phyloP scores from a whole-genome alignment of 805 yeast species.

The Lachancea kluyveri region DNA sequence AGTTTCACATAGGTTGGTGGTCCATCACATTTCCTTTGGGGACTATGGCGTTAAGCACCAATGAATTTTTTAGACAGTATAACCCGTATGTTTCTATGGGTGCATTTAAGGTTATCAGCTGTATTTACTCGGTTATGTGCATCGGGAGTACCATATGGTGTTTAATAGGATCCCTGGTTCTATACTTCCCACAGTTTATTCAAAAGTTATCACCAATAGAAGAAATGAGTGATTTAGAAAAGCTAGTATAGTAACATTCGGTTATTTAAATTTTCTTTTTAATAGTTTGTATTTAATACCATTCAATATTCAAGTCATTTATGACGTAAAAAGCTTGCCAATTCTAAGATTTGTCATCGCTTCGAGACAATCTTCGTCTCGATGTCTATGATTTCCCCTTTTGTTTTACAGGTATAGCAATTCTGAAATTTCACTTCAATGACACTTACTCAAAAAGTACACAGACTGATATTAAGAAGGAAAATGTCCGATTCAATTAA shows the following conservation, averaged over 20 bases:
- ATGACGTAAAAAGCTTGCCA: too few relatives aligned
- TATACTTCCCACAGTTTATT: neutral
- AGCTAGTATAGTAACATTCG: too few relatives aligned
- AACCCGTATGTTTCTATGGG: slow-evolving; percentile 33
- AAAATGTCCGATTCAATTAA: slow-evolving; percentile 51
- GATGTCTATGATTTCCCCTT: too few relatives aligned
- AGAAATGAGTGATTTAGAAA: too few relatives aligned
- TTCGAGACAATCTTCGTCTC: too few relatives aligned
- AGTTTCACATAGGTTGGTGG: slow-evolving; percentile 61
- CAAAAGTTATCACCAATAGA: too few relatives aligned
- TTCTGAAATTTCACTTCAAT: too few relatives aligned
- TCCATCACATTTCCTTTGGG: slow-evolving; percentile 88
- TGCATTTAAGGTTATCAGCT: slow-evolving; percentile 57
- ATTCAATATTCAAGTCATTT: too few relatives aligned
- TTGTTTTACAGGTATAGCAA: too few relatives aligned
- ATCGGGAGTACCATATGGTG: slow-evolving; percentile 41
- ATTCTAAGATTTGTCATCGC: too few relatives aligned
- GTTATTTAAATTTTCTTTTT: too few relatives aligned
- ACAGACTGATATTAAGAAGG: slow-evolving; percentile 12
- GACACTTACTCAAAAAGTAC: neutral
- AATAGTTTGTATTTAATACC: too few relatives aligned
- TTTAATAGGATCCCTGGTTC: slow-evolving; percentile 19
- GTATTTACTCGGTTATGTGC: slow-evolving; percentile 52
- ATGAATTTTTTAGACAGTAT: slow-evolving; percentile 43
- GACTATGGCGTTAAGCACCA: slow-evolving; percentile 61